Conservation (phyloP, 2,329 filamentous ascomycete genomes). For the Didymella sp. region DNA sequence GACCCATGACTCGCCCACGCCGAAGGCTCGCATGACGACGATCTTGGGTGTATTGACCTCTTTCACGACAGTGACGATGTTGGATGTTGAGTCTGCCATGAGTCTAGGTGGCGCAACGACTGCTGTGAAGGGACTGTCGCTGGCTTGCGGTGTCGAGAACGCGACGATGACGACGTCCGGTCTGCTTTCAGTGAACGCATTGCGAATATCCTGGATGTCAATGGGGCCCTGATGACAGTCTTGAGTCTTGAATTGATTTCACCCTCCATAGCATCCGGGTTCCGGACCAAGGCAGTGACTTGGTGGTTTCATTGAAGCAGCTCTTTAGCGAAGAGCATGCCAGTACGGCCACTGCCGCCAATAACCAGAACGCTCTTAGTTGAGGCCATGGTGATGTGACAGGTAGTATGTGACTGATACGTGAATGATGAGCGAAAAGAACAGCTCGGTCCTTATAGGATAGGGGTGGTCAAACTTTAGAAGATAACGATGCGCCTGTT, state of each 20-base stretch:
- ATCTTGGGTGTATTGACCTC: constrained; percentile 51
- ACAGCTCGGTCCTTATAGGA: background rate
- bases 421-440: background rate
- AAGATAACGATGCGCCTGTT: background rate
- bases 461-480: background rate
- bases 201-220: constrained; percentile 48
- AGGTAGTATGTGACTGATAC: background rate
- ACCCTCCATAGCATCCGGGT: constrained; percentile 41
- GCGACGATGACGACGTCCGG: constrained; percentile 57
- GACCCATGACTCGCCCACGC: constrained; percentile 55
- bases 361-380: constrained; percentile 55
- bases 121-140: constrained; percentile 58
- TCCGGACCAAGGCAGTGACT: constrained; percentile 57
- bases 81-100: constrained; percentile 55
- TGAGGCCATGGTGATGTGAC: constrained; percentile 2
- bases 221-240: constrained; percentile 50
- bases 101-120: constrained; percentile 54
- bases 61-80: constrained; percentile 51
- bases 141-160: constrained; percentile 56
- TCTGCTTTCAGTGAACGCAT: constrained; percentile 39
- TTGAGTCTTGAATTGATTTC: constrained; percentile 44
- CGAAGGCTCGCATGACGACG: constrained; percentile 60
- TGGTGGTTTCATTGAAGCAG: constrained; percentile 52
- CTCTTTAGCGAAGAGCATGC: constrained; percentile 52
- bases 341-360: constrained; percentile 58